phyloP scores from a whole-genome alignment of 345 rosid species.

The Kandelia obovata region DNA sequence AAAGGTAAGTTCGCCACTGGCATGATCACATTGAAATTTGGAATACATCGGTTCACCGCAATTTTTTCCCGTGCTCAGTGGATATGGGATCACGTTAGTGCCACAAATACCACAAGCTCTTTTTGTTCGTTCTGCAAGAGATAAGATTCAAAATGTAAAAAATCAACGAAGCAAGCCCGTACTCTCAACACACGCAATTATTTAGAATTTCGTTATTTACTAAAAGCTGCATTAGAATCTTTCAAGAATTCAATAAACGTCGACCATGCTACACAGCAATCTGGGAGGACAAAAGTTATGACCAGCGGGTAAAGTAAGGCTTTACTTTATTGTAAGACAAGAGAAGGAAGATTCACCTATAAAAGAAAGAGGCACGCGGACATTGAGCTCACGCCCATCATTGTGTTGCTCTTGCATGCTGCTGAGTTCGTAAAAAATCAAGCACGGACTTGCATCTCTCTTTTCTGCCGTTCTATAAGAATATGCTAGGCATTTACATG shows the following conservation, averaged over 20 bases:
- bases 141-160: neutral
- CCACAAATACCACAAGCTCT: constrained; percentile 51
- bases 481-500: constrained; percentile 34
- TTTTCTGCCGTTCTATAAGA: constrained; percentile 1
- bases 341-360: constrained; percentile 34
- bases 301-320: too few species aligned
- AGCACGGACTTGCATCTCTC: constrained; percentile 26
- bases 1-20: constrained; percentile 45
- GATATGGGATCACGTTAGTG: constrained; percentile 51
- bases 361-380: constrained; percentile 44
- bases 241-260: too few species aligned
- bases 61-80: constrained; percentile 49
- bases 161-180: neutral
- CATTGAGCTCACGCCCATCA: constrained; percentile 34
- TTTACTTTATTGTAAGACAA: too few species aligned
- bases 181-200: too few species aligned
- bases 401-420: constrained; percentile 47
- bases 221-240: too few species aligned
- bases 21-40: constrained; percentile 44
- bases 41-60: constrained; percentile 63
- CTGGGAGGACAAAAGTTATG: too few species aligned
- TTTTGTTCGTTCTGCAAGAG: constrained; percentile 38
- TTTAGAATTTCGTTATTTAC: too few species aligned
- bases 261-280: too few species aligned
- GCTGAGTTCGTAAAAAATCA: constrained; percentile 56